Percentiles rank a stretch among this genome's conserved stretches.
phyloP scores from a whole-genome alignment of 2,329 filamentous ascomycete genomes.

The Colletotrichum limetticola region DNA sequence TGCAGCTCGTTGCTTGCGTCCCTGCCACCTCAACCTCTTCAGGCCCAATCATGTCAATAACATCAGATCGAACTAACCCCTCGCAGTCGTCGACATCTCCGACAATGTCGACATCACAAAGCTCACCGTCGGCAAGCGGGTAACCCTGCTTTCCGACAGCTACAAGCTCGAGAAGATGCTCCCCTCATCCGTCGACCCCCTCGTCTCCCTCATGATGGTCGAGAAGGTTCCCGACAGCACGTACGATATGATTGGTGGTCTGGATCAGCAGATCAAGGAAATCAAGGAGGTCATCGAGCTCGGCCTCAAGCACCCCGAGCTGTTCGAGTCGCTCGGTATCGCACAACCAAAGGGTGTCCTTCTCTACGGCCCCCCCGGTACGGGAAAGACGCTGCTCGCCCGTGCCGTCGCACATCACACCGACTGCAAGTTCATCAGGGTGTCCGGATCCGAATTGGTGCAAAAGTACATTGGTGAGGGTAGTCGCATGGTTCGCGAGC shows the following conservation, averaged over 20 bases:
- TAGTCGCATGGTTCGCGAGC: conserved; percentile 96
- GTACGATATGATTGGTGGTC: conserved; percentile 99
- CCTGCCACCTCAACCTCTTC: background rate
- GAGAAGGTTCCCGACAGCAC: conserved; percentile 99
- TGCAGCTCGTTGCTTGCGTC: background rate
- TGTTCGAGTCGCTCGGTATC: conserved; percentile 99
- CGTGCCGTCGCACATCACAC: conserved; percentile 98
- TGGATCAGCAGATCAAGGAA: conserved; percentile 99
- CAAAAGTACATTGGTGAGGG: conserved; percentile 99
- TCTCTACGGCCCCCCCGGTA: conserved; percentile 95
- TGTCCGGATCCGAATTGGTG: conserved; percentile 94
- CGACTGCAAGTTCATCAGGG: conserved; percentile 98
- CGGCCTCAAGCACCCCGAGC: conserved; percentile 95
- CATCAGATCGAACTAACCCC: background rate
- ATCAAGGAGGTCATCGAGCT: conserved; percentile 99
- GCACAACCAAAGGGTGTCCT: conserved; percentile 98
- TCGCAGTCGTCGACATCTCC: conserved; percentile 89
- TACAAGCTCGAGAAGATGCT: conserved; percentile 99
- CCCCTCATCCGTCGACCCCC: conserved; percentile 95
- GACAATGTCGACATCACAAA: conserved; percentile 95
- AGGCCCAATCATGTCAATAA: background rate
- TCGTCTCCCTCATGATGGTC: conserved; percentile 99
- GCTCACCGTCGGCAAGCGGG: conserved; percentile 96
- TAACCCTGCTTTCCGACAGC: conserved; percentile 94
- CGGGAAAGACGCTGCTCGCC: conserved; percentile 94